These are phyloP conservation scores for Fusarium goolgardi DNA, from an alignment of 2,329 filamentous ascomycete species.

Conservation along the genomic window DNA sequence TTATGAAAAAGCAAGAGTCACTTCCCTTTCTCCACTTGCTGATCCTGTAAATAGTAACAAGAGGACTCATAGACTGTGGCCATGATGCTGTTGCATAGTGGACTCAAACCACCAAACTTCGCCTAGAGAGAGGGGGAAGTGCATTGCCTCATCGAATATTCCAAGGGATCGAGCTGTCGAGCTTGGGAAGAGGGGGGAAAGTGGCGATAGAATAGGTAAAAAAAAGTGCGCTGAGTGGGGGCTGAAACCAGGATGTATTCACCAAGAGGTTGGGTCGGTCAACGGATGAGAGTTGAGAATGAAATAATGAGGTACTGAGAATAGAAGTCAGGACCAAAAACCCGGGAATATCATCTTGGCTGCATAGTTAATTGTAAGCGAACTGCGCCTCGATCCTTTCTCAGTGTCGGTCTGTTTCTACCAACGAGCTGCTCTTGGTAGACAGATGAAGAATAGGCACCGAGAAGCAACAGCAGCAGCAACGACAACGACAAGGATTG, in stretches of 20 bases:
- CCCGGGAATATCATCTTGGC: constrained; percentile 21
- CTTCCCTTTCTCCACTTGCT: constrained; percentile 28
- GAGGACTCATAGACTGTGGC: background rate
- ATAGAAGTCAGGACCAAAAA: constrained; percentile 31
- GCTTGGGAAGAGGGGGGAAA: background rate
- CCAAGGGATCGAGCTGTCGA: constrained; percentile 1
- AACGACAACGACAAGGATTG: background rate
- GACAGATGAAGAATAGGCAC: background rate
- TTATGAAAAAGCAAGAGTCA: constrained; percentile 8
- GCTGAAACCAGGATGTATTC: constrained; percentile 13
- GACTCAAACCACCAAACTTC: constrained; percentile 3
- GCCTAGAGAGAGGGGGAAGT: constrained; percentile 2
- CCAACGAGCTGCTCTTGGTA: constrained; percentile 14
- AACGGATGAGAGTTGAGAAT: constrained; percentile 9
- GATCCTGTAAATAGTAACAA: constrained; percentile 40
- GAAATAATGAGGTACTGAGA: constrained; percentile 37
- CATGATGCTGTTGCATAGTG: background rate
- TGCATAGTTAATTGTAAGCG: background rate
- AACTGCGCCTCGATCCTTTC: constrained; percentile 22
- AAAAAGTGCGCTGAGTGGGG: constrained; percentile 34
- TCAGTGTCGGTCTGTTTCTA: background rate
- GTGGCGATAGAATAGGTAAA: constrained; percentile 15
- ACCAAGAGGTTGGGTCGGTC: constrained; percentile 30
- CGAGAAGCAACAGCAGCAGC: background rate
- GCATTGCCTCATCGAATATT: constrained; percentile 14